Evolutionary conservation across 140 eudicot genomes (phyloP).

Genomic region (Stevia rebaudiana): DNA sequence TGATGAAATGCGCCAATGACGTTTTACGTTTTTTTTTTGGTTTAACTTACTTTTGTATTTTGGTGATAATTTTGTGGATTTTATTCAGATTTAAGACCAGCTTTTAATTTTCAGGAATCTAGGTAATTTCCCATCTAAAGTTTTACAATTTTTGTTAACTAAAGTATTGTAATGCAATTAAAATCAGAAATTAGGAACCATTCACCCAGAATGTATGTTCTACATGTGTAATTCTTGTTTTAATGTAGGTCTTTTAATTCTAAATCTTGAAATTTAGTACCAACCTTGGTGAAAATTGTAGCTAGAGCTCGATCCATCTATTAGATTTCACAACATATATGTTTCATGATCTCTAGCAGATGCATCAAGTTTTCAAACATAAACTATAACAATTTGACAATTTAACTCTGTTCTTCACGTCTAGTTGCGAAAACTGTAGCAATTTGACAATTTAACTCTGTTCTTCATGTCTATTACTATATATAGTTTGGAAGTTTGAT

Average conservation of each 20-base stretch:
- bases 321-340: background rate
- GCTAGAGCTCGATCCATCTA: background rate
- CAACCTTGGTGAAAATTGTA: background rate
- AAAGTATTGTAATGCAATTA: background rate
- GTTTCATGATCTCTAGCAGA: slow-evolving; percentile 8
- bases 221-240: background rate
- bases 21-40: background rate
- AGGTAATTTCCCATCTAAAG: background rate
- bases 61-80: background rate
- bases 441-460: background rate
- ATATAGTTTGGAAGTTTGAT: background rate
- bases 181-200: background rate
- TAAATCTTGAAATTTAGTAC: slow-evolving; percentile 8
- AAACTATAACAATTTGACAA: background rate
- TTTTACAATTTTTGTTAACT: background rate
- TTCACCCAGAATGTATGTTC: background rate
- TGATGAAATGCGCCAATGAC: slow-evolving; percentile 24
- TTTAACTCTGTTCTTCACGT: background rate
- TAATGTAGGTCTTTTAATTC: background rate
- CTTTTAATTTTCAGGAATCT: slow-evolving; percentile 6
- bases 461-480: slow-evolving; percentile 4
- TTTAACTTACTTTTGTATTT: background rate
- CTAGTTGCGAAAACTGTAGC: background rate
- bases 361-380: background rate
- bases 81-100: background rate